Percentiles rank a stretch among this genome's conserved stretches.
Conservation (phyloP, 257 asterid genomes). For the Solanum lycopersicoides region DNA sequence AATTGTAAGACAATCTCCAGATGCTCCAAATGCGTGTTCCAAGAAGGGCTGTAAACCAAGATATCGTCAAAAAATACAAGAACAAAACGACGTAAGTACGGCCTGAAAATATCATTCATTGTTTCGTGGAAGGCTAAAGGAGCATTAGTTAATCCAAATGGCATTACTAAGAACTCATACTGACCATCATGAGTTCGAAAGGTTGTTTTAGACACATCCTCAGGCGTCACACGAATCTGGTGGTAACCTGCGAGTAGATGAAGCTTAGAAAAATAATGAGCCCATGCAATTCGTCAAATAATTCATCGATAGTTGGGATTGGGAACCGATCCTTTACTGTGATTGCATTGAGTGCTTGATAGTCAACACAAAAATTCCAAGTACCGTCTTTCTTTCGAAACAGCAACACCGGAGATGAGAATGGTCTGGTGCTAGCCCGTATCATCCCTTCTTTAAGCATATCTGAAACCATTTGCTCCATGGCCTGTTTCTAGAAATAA, state of each 20-base stretch:
- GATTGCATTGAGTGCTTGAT: background rate
- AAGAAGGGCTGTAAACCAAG: background rate
- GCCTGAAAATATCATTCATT: background rate
- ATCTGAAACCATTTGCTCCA: background rate
- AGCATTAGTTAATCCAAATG: background rate
- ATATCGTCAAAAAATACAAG: background rate
- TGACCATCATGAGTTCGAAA: no score
- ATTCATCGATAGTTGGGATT: background rate
- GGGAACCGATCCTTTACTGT: background rate
- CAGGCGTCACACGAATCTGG: background rate
- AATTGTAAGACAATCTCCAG: background rate
- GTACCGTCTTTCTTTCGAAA: background rate
- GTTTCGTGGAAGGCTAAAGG: background rate
- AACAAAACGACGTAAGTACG: background rate
- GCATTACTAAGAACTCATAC: background rate
- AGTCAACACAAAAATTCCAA: background rate
- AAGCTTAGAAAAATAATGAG: background rate
- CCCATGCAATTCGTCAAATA: background rate
- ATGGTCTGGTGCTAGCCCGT: background rate
- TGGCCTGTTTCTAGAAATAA: background rate
- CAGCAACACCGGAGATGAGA: background rate
- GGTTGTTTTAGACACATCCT: background rate
- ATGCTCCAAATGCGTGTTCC: background rate
- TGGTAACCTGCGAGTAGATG: background rate
- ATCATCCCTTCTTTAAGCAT: background rate